Conservation (phyloP, 768 basidiomycete genomes). For the Calocera viscosa region DNA sequence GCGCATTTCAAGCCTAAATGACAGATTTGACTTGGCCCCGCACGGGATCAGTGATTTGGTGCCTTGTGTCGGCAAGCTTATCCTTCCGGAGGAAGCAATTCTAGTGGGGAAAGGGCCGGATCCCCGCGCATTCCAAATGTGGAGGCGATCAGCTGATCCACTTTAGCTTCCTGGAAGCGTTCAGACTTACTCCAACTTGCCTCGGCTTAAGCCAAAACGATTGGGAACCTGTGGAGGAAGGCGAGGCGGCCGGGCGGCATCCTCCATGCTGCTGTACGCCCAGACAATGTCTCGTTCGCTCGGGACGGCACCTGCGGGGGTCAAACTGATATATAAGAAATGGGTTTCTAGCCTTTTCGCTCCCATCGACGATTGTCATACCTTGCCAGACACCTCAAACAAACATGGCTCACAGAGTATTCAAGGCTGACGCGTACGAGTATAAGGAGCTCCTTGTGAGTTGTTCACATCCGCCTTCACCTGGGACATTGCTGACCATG, state of each 20-base stretch:
- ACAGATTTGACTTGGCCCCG: neutral
- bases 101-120: neutral
- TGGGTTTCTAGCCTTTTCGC: neutral
- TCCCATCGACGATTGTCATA: neutral
- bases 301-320: neutral
- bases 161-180: neutral
- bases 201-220: neutral
- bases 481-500: neutral
- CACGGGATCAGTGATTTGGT: neutral
- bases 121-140: neutral
- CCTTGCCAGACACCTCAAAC: neutral
- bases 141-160: neutral
- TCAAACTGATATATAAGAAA: neutral
- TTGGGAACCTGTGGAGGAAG: neutral
- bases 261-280: neutral
- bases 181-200: neutral
- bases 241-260: neutral
- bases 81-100: neutral
- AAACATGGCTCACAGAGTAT: neutral
- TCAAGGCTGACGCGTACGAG: neutral
- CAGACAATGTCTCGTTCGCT: neutral
- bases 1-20: neutral
- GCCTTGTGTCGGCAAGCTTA: conserved; percentile 1
- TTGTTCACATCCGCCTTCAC: neutral
- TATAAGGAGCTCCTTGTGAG: neutral